These are phyloP conservation scores for Leccinellum luteum DNA, from an alignment of 768 basidiomycete species.

Conservation along the genomic window DNA sequence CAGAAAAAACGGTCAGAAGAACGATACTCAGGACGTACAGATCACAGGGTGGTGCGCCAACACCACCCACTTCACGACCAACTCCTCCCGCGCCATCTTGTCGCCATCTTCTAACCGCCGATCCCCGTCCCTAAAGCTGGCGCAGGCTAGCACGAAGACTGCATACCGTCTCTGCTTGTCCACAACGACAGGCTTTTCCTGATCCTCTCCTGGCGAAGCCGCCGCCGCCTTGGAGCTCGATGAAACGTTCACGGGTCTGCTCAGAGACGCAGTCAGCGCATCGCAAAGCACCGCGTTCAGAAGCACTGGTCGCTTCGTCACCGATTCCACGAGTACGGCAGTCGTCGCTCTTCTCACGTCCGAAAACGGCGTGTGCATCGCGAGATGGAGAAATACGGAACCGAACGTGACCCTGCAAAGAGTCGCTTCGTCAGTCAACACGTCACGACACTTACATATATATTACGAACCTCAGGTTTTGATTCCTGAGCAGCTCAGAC, in stretches of 20 bases:
- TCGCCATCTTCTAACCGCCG: conserved; percentile 26
- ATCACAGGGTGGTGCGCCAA: conserved; percentile 71
- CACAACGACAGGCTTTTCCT: conserved; percentile 37
- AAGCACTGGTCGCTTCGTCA: conserved; percentile 43
- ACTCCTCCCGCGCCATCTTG: conserved; percentile 37
- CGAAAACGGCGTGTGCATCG: conserved; percentile 54
- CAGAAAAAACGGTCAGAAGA: neutral
- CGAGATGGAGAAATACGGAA: conserved; percentile 64
- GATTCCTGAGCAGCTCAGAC: conserved; percentile 50
- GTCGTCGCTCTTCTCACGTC: conserved; percentile 51
- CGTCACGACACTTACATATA: neutral
- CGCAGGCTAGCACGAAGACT: conserved; percentile 50
- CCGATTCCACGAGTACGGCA: conserved; percentile 39
- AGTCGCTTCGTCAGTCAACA: neutral
- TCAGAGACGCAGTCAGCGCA: conserved; percentile 48
- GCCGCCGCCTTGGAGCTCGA: conserved; percentile 14
- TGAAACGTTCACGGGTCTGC: conserved; percentile 31
- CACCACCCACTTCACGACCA: conserved; percentile 56
- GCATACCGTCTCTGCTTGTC: conserved; percentile 55
- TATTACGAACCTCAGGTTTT: conserved; percentile 44
- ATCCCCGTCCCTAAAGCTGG: conserved; percentile 38
- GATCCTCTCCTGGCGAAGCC: conserved; percentile 27
- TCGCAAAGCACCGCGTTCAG: conserved; percentile 56
- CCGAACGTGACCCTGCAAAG: conserved; percentile 57
- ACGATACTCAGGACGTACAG: conserved; percentile 38